A percentile compares a stretch with the other conserved stretches of the same genome.
Conservation (phyloP, 2,329 filamentous ascomycete species). For the Xylaria sp. region DNA sequence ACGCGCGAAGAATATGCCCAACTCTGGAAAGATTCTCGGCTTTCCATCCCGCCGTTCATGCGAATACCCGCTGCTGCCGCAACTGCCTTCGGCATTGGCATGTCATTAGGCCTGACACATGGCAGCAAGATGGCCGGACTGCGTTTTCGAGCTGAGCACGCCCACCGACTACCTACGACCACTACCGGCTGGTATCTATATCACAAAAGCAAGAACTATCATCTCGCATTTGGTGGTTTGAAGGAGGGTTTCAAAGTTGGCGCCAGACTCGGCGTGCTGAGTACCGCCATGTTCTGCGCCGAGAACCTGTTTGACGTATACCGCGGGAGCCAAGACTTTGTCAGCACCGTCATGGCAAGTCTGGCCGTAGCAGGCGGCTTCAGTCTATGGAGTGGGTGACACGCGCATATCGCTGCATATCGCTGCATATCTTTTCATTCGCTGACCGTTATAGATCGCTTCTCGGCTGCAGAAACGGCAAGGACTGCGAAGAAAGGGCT, state of each 20-base stretch:
- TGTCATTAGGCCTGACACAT: slow-evolving; percentile 72
- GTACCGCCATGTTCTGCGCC: slow-evolving; percentile 75
- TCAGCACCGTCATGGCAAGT: slow-evolving; percentile 82
- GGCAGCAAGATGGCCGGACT: slow-evolving; percentile 77
- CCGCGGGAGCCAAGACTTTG: slow-evolving; percentile 71
- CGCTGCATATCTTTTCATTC: slow-evolving; percentile 2
- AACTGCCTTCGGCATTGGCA: slow-evolving; percentile 70
- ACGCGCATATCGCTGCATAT: background rate
- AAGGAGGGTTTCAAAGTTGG: slow-evolving; percentile 81
- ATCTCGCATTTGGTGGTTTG: slow-evolving; percentile 76
- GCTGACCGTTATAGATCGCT: slow-evolving; percentile 63
- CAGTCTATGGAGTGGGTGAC: slow-evolving; percentile 77
- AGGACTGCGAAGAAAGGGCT: slow-evolving; percentile 82
- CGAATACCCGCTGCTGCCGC: slow-evolving; percentile 70
- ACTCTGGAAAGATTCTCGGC: slow-evolving; percentile 50
- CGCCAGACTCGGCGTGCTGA: slow-evolving; percentile 72
- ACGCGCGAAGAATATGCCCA: slow-evolving; percentile 43
- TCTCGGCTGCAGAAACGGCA: slow-evolving; percentile 77
- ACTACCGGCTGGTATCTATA: slow-evolving; percentile 96
- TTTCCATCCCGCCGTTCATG: slow-evolving; percentile 67
- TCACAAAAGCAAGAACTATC: slow-evolving; percentile 97
- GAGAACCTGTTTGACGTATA: slow-evolving; percentile 86
- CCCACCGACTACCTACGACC: slow-evolving; percentile 84
- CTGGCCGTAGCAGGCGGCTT: slow-evolving; percentile 85
- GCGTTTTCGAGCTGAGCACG: slow-evolving; percentile 93